Conservation (phyloP, 495 filamentous ascomycete genomes). For the Xylona heveae region DNA sequence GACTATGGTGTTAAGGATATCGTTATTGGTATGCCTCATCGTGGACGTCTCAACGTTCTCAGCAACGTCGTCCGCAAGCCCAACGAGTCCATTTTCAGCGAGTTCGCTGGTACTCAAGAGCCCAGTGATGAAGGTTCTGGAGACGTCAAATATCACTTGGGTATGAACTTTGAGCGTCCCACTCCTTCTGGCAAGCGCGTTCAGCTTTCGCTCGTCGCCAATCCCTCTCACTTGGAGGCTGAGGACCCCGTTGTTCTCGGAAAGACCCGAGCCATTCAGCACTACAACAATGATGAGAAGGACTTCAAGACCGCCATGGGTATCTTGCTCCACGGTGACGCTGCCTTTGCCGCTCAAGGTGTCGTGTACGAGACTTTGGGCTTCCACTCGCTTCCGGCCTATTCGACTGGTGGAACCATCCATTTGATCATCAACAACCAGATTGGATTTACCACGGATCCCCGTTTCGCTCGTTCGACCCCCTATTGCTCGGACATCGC, state of each 20-base stretch:
- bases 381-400: constrained; percentile 83
- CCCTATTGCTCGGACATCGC: constrained; percentile 98
- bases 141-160: constrained; percentile 97
- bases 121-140: constrained; percentile 90
- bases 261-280: constrained; percentile 92
- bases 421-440: constrained; percentile 98
- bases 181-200: constrained; percentile 97
- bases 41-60: constrained; percentile 91
- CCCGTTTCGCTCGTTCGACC: constrained; percentile 87
- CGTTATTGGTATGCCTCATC: constrained; percentile 97
- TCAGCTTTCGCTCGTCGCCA: constrained; percentile 92
- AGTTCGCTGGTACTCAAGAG: constrained; percentile 78
- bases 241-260: constrained; percentile 96
- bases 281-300: constrained; percentile 94
- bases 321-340: constrained; percentile 88
- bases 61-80: constrained; percentile 98
- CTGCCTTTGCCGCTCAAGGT: constrained; percentile 89
- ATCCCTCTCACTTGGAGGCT: constrained; percentile 95
- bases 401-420: constrained; percentile 93
- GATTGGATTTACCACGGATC: constrained; percentile 99
- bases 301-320: constrained; percentile 79
- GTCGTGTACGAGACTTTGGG: constrained; percentile 97
- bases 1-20: constrained; percentile 98
- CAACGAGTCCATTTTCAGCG: constrained; percentile 98
- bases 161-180: constrained; percentile 98